These are phyloP conservation scores for Zancudomyces culisetae DNA, from an alignment of 371 early-diverging fungal genomes.

Conservation along the genomic window DNA sequence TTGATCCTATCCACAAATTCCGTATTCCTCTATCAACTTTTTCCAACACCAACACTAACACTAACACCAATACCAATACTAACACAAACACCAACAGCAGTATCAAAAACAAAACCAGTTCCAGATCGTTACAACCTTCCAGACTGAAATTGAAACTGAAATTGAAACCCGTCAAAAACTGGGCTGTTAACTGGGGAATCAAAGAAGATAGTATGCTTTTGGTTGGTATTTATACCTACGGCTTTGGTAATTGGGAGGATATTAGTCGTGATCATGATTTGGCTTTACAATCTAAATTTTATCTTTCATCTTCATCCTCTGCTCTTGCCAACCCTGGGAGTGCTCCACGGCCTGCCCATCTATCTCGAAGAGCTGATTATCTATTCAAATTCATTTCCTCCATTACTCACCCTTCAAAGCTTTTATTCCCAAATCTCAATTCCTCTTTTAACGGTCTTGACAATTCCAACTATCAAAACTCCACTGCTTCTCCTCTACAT, in stretches of 20 bases:
- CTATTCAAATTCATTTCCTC: conserved; percentile 51
- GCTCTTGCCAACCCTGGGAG: conserved; percentile 16
- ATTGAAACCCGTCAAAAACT: conserved; percentile 66
- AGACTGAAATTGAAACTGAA: conserved; percentile 41
- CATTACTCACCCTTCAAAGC: conserved; percentile 3
- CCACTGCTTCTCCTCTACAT: too few relatives aligned
- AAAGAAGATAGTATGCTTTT: conserved; percentile 92
- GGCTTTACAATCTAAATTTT: conserved; percentile 64
- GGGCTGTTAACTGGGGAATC: conserved; percentile 74
- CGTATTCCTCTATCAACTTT: too few relatives aligned
- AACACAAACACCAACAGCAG: neutral
- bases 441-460: neutral
- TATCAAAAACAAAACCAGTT: too few relatives aligned
- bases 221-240: conserved; percentile 80
- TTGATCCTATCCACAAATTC: too few relatives aligned
- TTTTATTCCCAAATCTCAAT: neutral
- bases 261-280: conserved; percentile 64
- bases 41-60: too few relatives aligned
- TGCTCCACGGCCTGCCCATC: conserved; percentile 64
- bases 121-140: too few relatives aligned
- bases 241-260: conserved; percentile 80
- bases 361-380: conserved; percentile 77
- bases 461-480: too few relatives aligned
- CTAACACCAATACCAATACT: too few relatives aligned
- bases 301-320: conserved; percentile 24